Evolutionary conservation across 2,329 filamentous ascomycete species (phyloP), one percentile per base, ranked within the genome.

Genomic region (Fusarium duplospermum): DNA sequence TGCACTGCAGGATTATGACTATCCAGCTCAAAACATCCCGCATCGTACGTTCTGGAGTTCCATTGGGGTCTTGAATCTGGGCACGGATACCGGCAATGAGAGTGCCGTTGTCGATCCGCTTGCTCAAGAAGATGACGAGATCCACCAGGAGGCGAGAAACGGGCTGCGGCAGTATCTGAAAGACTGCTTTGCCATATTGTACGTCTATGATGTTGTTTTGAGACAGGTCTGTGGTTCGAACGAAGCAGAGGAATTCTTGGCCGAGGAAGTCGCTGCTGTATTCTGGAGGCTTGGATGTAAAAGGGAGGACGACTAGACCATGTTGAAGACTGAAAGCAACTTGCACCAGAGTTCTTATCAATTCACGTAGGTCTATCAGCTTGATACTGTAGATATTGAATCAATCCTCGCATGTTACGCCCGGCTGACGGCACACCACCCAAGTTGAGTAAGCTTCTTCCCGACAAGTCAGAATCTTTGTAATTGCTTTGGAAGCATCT

Each of bases 41-140:
- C 69, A 71, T 16, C 56, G 67, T 1, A 56, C n/a, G 0, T 71
- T 66, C 29, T 71, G 69, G 67, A 8, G 33, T 29, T 47, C 69
- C 6, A 9, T 71, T 0, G 69, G 69, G 5, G 40, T 70, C 10
- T 66, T 40, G 1, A n/a, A 62, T 11, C n/a, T 9, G 8, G 5
- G 4, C 13, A 16, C n/a, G 0, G 29, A 4, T 6, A 4, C 11
- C 24, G 40, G 24, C 5, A 6, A 35, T 2, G 64, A 59, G 2
- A 5, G 4, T n/a, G 4, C 0, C 6, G 40, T 20, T 0, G 1
- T 68, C 11, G 67, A 69, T 31, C 58, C 58, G 0, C 20, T 64
- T 2, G 57, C 38, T 20, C 16, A n/a, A 14, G 31, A 22, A 0
- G 10, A 24, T 4, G 35, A 64, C 13, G 40, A 64, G 8, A 18